A percentile compares a stretch with the other conserved stretches of the same genome.
phyloP scores from a whole-genome alignment of 495 filamentous ascomycete species.

The Aspergillus conjunctus region DNA sequence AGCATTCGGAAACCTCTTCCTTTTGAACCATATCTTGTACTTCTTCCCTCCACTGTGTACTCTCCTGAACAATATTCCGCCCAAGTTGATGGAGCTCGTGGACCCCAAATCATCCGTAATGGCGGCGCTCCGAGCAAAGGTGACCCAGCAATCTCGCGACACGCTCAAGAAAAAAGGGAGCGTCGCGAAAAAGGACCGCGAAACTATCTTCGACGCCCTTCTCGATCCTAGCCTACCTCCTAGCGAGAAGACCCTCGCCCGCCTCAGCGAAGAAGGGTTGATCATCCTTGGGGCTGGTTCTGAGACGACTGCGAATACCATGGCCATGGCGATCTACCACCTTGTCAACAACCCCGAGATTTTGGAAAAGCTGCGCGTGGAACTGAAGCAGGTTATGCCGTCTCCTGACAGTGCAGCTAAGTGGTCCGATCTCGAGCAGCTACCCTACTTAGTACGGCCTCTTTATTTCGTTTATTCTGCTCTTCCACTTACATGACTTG shows the following conservation, averaged over 20 bases:
- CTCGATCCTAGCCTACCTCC: constrained; percentile 28
- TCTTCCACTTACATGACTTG: neutral
- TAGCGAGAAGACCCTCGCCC: constrained; percentile 27
- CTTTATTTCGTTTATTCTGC: neutral
- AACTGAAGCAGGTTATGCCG: constrained; percentile 36
- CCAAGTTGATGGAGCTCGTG: neutral
- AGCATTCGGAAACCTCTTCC: constrained; percentile 23
- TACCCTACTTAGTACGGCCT: constrained; percentile 49
- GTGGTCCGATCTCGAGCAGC: constrained; percentile 48
- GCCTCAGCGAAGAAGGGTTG: constrained; percentile 42
- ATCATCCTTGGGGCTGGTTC: constrained; percentile 46
- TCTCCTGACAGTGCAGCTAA: constrained; percentile 29
- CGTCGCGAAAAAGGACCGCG: neutral
- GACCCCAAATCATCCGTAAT: neutral
- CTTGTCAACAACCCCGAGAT: constrained; percentile 18
- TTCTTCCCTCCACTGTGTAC: constrained; percentile 32
- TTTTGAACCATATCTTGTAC: constrained; percentile 28
- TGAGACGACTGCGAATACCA: constrained; percentile 40
- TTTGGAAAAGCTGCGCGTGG: constrained; percentile 27
- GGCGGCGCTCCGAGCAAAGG: neutral
- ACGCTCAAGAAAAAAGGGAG: too few relatives aligned
- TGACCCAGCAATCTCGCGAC: neutral
- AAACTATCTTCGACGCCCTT: constrained; percentile 31
- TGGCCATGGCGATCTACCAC: constrained; percentile 29
- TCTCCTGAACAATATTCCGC: constrained; percentile 24